These are phyloP conservation scores for Cryptococcus deneoformans DNA, from an alignment of 1,284 basidiomycete species.

Conservation along the genomic window DNA sequence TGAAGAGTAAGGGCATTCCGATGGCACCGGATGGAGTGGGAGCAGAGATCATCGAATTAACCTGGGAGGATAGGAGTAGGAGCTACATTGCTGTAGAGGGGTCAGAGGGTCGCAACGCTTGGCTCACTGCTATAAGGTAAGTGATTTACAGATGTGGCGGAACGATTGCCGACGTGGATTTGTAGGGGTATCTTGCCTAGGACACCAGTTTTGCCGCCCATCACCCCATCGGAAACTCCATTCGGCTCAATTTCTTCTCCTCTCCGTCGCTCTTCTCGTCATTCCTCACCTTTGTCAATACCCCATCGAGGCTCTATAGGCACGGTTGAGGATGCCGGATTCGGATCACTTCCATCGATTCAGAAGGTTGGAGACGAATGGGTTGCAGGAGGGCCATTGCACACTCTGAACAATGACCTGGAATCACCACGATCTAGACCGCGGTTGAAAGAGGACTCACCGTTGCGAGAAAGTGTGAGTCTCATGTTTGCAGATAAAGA, in stretches of 20 bases:
- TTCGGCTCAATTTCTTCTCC: slow-evolving; percentile 5
- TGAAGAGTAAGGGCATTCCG: slow-evolving; percentile 33
- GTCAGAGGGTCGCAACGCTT: slow-evolving; percentile 35
- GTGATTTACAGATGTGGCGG: slow-evolving; percentile 3
- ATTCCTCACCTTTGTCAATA: neutral
- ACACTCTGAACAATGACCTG: slow-evolving; percentile 10
- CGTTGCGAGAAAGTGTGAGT: slow-evolving; percentile 16
- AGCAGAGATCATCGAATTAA: slow-evolving; percentile 42
- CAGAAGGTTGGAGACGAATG: slow-evolving; percentile 44
- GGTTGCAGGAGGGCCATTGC: slow-evolving; percentile 33
- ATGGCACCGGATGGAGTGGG: slow-evolving; percentile 34
- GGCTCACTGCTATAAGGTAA: slow-evolving; percentile 46
- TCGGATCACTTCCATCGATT: slow-evolving; percentile 24
- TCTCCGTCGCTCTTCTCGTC: neutral
- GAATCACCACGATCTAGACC: neutral
- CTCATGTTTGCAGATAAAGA: slow-evolving; percentile 12
- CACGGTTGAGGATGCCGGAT: slow-evolving; percentile 1
- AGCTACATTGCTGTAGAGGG: slow-evolving; percentile 44
- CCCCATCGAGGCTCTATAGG: slow-evolving; percentile 16
- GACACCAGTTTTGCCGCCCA: slow-evolving; percentile 7
- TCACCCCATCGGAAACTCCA: slow-evolving; percentile 3
- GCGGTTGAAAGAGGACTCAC: neutral
- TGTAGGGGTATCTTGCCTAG: neutral
- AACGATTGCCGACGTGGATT: too few relatives aligned
- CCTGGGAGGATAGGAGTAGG: slow-evolving; percentile 35